Evolutionary conservation across 208 protist genomes (phyloP).

Genomic region (Trypanosoma avium): DNA sequence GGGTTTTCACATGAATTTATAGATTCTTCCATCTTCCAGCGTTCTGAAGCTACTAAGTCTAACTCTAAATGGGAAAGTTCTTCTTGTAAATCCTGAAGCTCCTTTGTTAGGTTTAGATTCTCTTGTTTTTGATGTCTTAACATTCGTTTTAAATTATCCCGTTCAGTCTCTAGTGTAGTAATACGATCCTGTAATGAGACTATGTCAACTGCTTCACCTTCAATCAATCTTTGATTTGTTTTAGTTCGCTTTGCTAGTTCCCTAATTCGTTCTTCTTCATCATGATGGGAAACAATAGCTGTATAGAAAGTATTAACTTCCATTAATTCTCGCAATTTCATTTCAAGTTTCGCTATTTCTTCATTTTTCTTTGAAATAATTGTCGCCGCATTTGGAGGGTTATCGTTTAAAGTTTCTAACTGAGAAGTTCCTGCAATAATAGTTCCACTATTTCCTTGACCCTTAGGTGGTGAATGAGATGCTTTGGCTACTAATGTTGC

Average conservation of each 20-base stretch:
- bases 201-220: constrained; percentile 15
- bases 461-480: constrained; percentile 4
- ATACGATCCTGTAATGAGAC: constrained; percentile 37
- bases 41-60: constrained; percentile 45
- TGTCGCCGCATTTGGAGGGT: constrained; percentile 15
- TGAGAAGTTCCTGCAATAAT: background rate
- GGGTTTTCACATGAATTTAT: background rate
- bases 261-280: constrained; percentile 45
- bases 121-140: constrained; percentile 36
- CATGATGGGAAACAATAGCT: constrained; percentile 72
- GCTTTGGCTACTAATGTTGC: background rate
- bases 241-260: background rate
- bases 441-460: background rate
- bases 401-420: background rate
- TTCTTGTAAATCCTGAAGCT: constrained; percentile 40
- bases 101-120: constrained; percentile 27
- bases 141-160: constrained; percentile 42
- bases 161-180: constrained; percentile 30
- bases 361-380: constrained; percentile 46
- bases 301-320: constrained; percentile 85
- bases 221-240: constrained; percentile 11
- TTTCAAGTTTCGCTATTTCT: constrained; percentile 58
- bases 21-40: constrained; percentile 21
- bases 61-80: constrained; percentile 41
- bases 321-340: constrained; percentile 64